phyloP scores from a whole-genome alignment of 768 basidiomycete genomes.

The Lentinula sp. region DNA sequence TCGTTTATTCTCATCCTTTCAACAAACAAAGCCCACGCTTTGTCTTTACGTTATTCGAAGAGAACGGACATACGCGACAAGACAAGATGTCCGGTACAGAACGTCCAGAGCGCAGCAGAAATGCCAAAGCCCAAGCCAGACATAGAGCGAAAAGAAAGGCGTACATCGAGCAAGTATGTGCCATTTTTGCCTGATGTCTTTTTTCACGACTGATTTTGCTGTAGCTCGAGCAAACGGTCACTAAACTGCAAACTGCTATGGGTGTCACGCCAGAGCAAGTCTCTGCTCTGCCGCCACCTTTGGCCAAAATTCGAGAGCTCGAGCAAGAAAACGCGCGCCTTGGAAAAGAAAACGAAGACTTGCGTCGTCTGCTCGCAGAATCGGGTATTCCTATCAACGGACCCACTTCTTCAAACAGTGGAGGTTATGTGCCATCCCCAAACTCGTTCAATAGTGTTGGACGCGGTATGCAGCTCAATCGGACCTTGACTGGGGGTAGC shows the following conservation, averaged over 20 bases:
- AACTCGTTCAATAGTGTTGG: constrained; percentile 5
- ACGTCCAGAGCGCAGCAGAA: constrained; percentile 80
- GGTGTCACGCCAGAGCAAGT: constrained; percentile 73
- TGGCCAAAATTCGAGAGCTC: constrained; percentile 73
- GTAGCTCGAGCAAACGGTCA: constrained; percentile 81
- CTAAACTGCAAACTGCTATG: constrained; percentile 73
- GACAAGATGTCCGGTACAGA: constrained; percentile 26
- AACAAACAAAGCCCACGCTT: not conserved
- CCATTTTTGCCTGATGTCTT: not conserved
- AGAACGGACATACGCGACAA: not conserved
- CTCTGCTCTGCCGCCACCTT: constrained; percentile 63
- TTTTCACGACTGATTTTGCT: constrained; percentile 12
- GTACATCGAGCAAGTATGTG: constrained; percentile 77
- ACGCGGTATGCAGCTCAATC: constrained; percentile 31
- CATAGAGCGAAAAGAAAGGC: constrained; percentile 92
- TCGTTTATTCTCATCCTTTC: not conserved
- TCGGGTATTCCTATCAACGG: constrained; percentile 15
- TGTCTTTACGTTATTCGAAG: constrained; percentile 2
- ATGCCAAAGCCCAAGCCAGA: constrained; percentile 83
- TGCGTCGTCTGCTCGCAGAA: constrained; percentile 61
- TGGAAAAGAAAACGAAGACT: constrained; percentile 67
- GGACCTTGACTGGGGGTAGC: constrained; percentile 30
- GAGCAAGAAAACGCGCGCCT: constrained; percentile 74
- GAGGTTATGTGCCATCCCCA: not conserved
- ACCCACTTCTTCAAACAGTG: not conserved